Base-by-base conservation (phyloP, 2,329 filamentous ascomycete species). In the Xylariales sp. region DNA sequence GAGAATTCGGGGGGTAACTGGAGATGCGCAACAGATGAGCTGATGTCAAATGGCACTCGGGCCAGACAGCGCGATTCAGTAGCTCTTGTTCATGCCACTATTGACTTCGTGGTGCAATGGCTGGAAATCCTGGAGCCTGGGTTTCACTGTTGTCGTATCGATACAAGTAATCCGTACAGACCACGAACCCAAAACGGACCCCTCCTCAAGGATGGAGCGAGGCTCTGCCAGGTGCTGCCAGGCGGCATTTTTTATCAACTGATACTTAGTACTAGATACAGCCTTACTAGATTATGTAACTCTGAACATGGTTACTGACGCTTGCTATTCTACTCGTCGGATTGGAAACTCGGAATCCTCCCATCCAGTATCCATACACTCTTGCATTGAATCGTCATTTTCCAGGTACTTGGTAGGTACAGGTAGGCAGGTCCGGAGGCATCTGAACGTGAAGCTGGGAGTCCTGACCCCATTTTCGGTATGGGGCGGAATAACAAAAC, bases 31-130 rank as follows among this genome's bases (percentile, higher is more conserved):
- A 18, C 27, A 18, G 45, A 43, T 46, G 47, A 51, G 47, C 44
- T 42, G 49, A 45, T 53, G 51, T 50, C 52, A 51, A 55, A 53
- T 56, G 56, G 58, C 56, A 51, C 55, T 42, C 40, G 47, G 57
- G 56, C 57, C 44, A 51, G 52, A 52, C 38, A 29, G 38, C 16
- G 45, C 18, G 12, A 37, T 34, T 41, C 40, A 48, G 42, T 39
- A 33, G 42, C 43, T 19, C 25, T 46, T 38, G 32, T 24, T 48
- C 50, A 52, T 54, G 45, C 50, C 40, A 47, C 25, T 27, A 47
- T 38, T 21, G 19, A 31, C 43, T 48, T 49, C 33, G 40, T 40
- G 32, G 31, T 19, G 31, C 36, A 33, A 19, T 46, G 32, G 37
- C 22, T 22, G 42, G 43, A n/a, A 36, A 35, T 31, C 11, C 35